phyloP scores from a whole-genome alignment of 208 protist species.

The Jaenimonas drosophilae region DNA sequence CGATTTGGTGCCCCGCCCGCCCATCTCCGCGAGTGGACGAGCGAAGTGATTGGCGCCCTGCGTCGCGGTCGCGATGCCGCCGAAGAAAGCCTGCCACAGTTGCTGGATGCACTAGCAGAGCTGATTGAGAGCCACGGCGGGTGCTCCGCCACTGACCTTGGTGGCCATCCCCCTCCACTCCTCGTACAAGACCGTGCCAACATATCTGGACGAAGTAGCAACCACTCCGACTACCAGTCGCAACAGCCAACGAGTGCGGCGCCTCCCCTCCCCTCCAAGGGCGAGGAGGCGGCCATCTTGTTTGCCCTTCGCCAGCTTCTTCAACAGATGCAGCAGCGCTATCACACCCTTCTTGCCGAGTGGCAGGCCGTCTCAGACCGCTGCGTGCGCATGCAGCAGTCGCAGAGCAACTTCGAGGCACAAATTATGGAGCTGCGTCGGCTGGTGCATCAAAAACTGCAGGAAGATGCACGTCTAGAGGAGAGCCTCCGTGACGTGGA shows the following conservation, averaged over 20 bases:
- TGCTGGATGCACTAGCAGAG: no score
- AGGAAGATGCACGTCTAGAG: constrained; percentile 66
- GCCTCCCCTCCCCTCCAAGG: neutral
- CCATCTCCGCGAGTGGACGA: no score
- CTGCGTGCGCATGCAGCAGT: constrained; percentile 37
- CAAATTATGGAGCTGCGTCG: constrained; percentile 59
- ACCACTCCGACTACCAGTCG: no score
- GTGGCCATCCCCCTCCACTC: neutral
- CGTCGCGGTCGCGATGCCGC: no score
- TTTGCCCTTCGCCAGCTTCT: neutral
- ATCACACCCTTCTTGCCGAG: constrained; percentile 8
- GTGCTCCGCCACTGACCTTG: no score
- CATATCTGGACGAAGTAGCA: no score
- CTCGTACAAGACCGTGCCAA: neutral
- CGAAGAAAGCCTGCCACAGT: no score
- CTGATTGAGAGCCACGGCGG: no score
- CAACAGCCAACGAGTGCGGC: neutral
- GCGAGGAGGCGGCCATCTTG: neutral
- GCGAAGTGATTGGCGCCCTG: no score
- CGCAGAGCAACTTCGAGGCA: constrained; percentile 42
- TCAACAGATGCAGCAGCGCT: neutral
- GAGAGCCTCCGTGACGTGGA: constrained; percentile 56
- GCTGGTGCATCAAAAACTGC: constrained; percentile 62
- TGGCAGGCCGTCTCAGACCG: constrained; percentile 38
- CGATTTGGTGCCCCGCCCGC: no score